Evolutionary conservation across 768 basidiomycete species (phyloP).

Genomic region (Mycena olivaceomarginata): DNA sequence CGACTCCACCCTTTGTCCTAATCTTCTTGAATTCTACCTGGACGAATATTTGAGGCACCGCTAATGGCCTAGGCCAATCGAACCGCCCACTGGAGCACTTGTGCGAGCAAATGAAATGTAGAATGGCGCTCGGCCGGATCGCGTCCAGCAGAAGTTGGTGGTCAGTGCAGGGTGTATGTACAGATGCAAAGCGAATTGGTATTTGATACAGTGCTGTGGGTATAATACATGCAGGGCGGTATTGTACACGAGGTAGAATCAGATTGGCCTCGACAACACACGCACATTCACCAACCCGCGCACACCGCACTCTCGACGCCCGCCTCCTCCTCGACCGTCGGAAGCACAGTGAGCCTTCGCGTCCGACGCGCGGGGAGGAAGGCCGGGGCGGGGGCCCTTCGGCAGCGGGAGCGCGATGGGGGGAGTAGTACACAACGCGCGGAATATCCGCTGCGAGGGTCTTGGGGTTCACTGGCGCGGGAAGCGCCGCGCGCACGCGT

Average conservation of each 20-base stretch:
- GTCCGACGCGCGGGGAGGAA: conserved; percentile 21
- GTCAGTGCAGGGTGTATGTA: too few species aligned
- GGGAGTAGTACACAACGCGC: conserved; percentile 6
- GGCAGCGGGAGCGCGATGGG: conserved; percentile 26
- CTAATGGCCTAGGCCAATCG: not conserved
- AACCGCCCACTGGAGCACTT: too few species aligned
- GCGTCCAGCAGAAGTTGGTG: too few species aligned
- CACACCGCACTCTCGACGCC: conserved; percentile 1
- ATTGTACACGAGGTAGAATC: too few species aligned
- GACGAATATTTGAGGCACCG: conserved; percentile 1
- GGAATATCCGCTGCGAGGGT: conserved; percentile 14
- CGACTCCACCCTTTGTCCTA: conserved; percentile 1
- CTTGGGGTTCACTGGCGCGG: conserved; percentile 19
- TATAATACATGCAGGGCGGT: too few species aligned
- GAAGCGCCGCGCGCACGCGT: not conserved
- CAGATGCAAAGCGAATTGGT: not conserved
- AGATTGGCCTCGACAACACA: too few species aligned
- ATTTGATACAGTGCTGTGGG: not conserved
- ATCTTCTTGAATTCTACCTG: not conserved
- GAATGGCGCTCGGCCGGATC: too few species aligned
- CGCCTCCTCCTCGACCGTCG: conserved; percentile 15
- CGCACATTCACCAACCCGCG: conserved; percentile 26
- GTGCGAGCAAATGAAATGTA: too few species aligned
- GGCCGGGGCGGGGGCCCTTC: conserved; percentile 29
- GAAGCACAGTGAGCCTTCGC: conserved; percentile 10